A percentile compares a stretch with the other conserved stretches of the same genome.
Evolutionary conservation across 164 flowering plant species (phyloP).

Genomic region (Nelumbo lutea): DNA sequence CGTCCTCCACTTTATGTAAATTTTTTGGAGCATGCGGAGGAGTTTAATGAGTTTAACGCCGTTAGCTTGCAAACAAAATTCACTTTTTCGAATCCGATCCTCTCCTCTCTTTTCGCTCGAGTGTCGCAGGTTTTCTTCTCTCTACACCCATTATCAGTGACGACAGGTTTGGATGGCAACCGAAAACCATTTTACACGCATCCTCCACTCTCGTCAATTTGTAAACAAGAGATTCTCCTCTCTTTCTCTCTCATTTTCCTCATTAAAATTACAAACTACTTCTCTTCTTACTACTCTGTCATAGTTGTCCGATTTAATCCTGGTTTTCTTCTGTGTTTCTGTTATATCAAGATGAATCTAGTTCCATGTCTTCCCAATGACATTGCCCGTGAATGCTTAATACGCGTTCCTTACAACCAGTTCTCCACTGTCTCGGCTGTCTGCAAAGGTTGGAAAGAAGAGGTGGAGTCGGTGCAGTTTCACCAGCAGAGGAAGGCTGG

Average conservation of each 20-base stretch:
- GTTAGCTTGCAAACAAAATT: too few relatives aligned
- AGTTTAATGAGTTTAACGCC: too few relatives aligned
- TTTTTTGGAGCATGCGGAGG: too few relatives aligned
- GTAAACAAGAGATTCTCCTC: neutral
- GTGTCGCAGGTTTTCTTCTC: too few relatives aligned
- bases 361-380: conserved; percentile 56
- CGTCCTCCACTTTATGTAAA: too few relatives aligned
- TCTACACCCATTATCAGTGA: too few relatives aligned
- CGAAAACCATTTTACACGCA: too few relatives aligned
- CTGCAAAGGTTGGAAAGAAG: conserved; percentile 36
- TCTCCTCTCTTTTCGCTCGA: too few relatives aligned
- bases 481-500: too few relatives aligned
- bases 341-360: neutral
- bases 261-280: neutral
- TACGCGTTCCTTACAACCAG: conserved; percentile 30
- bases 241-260: neutral
- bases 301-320: neutral
- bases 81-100: too few relatives aligned
- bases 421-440: conserved; percentile 29
- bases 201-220: neutral
- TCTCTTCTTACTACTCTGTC: neutral
- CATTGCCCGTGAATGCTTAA: conserved; percentile 5
- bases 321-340: neutral
- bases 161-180: too few relatives aligned
- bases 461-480: too few relatives aligned